phyloP scores from a whole-genome alignment of 1,284 basidiomycete genomes.

The Apiotrichum siamense region DNA sequence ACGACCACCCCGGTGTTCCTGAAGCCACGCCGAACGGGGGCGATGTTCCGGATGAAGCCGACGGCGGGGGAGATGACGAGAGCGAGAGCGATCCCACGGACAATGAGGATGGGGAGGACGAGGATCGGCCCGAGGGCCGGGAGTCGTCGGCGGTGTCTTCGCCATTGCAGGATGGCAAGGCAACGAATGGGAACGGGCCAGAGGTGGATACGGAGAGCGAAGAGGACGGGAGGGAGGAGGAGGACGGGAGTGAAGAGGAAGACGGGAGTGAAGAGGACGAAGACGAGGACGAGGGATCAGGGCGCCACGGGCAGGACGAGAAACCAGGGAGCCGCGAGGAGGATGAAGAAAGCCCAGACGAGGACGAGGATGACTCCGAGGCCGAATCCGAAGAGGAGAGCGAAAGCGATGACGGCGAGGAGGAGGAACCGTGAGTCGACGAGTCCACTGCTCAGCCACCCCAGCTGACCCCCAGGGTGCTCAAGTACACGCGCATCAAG shows the following conservation, averaged over 20 bases:
- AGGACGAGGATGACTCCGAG: slow-evolving; percentile 7
- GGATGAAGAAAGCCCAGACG: slow-evolving; percentile 13
- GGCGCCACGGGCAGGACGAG: too few relatives aligned
- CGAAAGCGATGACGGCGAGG: slow-evolving; percentile 39
- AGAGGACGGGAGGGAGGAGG: slow-evolving; percentile 1
- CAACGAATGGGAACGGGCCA: too few relatives aligned
- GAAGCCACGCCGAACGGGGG: too few relatives aligned
- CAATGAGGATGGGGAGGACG: not conserved
- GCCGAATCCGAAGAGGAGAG: slow-evolving; percentile 14
- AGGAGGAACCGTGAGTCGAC: slow-evolving; percentile 43
- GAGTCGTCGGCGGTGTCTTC: too few relatives aligned
- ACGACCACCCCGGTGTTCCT: too few relatives aligned
- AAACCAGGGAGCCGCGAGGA: too few relatives aligned
- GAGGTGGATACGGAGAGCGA: slow-evolving; percentile 1
- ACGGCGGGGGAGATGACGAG: not conserved
- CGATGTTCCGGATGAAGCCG: too few relatives aligned
- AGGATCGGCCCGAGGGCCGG: too few relatives aligned
- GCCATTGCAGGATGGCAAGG: too few relatives aligned
- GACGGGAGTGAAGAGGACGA: slow-evolving; percentile 54
- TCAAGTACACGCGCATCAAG: slow-evolving; percentile 82
- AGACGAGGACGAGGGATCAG: slow-evolving; percentile 44
- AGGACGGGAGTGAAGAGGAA: slow-evolving; percentile 27
- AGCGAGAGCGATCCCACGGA: not conserved
- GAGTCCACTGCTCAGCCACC: too few relatives aligned
- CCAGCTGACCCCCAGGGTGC: slow-evolving; percentile 48